phyloP scores from a whole-genome alignment of 805 yeast genomes.

The Candida suzukii region DNA sequence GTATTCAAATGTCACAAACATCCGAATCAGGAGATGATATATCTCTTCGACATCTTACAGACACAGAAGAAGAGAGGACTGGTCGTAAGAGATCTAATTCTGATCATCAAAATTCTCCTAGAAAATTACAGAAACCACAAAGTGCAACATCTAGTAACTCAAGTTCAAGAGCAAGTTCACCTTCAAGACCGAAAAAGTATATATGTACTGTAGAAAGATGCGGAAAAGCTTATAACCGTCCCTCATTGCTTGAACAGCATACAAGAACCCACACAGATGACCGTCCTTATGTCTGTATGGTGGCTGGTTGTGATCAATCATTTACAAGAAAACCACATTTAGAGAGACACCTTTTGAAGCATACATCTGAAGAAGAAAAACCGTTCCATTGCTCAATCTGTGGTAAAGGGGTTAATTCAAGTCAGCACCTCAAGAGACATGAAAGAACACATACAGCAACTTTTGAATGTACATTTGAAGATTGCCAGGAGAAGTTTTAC shows the following conservation, averaged over 20 bases:
- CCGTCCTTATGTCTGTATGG: slow-evolving; percentile 64
- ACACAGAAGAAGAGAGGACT: background rate
- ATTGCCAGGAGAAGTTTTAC: slow-evolving; percentile 62
- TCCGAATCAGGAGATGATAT: background rate
- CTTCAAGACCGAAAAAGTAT: slow-evolving; percentile 42
- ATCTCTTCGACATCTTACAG: no score
- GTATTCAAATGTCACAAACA: background rate
- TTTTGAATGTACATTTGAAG: slow-evolving; percentile 51
- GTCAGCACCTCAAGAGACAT: slow-evolving; percentile 79
- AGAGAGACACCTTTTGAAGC: slow-evolving; percentile 67
- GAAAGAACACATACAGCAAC: slow-evolving; percentile 72
- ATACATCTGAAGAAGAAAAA: slow-evolving; percentile 42
- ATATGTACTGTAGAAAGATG: slow-evolving; percentile 63
- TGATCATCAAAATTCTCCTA: background rate
- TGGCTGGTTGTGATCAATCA: slow-evolving; percentile 48
- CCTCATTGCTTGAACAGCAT: slow-evolving; percentile 80
- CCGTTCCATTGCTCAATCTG: slow-evolving; percentile 72
- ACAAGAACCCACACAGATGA: slow-evolving; percentile 70
- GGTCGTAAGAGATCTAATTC: background rate
- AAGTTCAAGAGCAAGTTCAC: slow-evolving; percentile 24
- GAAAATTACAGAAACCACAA: background rate
- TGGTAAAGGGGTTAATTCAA: slow-evolving; percentile 73
- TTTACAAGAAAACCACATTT: slow-evolving; percentile 78
- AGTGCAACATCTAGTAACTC: no score
- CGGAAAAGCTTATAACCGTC: slow-evolving; percentile 69